Evolutionary conservation across 495 filamentous ascomycete species (phyloP), one percentile per base, ranked within the genome.

Genomic region (Peziza echinospora): DNA sequence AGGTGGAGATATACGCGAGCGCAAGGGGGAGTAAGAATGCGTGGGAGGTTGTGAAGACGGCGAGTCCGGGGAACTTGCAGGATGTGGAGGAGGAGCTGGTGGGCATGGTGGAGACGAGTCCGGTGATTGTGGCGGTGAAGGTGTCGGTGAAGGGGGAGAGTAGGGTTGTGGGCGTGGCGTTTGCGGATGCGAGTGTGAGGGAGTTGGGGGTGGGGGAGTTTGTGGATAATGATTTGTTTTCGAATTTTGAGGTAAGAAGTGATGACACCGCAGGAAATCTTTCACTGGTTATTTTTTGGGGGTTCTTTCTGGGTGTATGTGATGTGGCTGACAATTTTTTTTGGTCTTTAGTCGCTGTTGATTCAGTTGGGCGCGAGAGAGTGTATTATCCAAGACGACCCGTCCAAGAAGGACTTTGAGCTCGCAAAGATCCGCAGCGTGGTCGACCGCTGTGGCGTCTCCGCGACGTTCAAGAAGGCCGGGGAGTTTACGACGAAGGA

Each of bases 181-280:
- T 99, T 64, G 89, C 91, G 6, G 89, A 99, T 72, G 89, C 89
- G 8, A 94, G 82, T 55, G 86, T 93, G 51, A 71, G 91, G 44
- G 89, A 99, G 63, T 72, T 99, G 0, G 89, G 89, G 22, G 85
- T 99, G 28, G 91, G 81, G 68, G 89, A 99, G 59, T 99, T 99
- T 55, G 69, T 92, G 22, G 89, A 99, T 67, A 99, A 96, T 53
- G 91, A 99, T 59, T 67, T 93, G 10, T 99, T 93, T 61, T 96
- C 89, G 37, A 96, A 99, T 60, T 87, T 99, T 48, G 89, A 99
- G 50, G 51, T 58, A 45, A 10, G 43, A 43, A 0, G 2, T 45
- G 26, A 8, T 34, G 26, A n/a, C 26, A 34, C n/a, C 26, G 26
- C 26, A 8, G n/a, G n/a, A 34, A 34, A 5, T 3, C 3, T 21